phyloP scores from a whole-genome alignment of 768 basidiomycete species.

The Trametes gibbosa region DNA sequence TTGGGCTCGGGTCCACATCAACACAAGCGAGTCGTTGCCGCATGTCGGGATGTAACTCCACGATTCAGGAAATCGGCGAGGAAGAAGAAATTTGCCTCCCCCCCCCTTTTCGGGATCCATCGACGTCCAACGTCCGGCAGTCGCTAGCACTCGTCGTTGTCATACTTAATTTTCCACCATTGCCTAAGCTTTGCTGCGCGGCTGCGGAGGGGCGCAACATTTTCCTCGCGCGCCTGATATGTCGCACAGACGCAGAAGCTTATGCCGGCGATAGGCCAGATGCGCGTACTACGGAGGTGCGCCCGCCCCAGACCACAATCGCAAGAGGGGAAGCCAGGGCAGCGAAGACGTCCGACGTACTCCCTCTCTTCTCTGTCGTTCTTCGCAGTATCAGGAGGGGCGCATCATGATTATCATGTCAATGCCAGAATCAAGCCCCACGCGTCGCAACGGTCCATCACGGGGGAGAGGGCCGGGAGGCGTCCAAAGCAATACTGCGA shows the following conservation, averaged over 20 bases:
- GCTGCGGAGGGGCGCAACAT: not conserved
- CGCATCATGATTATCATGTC: slow-evolving; percentile 14
- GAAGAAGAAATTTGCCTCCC: not conserved
- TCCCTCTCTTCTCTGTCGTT: not conserved
- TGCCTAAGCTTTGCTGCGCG: not conserved
- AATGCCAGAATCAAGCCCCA: not conserved
- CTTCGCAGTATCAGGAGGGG: slow-evolving; percentile 11
- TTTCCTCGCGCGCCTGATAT: not conserved
- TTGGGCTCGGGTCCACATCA: not conserved
- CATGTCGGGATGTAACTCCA: slow-evolving; percentile 10
- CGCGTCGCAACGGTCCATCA: not conserved
- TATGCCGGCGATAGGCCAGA: not conserved
- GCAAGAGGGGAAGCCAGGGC: too few relatives aligned
- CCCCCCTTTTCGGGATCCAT: not conserved
- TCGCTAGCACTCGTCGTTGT: not conserved
- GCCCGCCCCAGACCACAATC: not conserved
- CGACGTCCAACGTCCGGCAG: not conserved
- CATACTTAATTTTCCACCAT: not conserved
- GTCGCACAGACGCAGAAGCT: not conserved
- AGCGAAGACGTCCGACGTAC: too few relatives aligned
- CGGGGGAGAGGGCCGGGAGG: not conserved
- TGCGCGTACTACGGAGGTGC: not conserved
- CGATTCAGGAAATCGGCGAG: not conserved
- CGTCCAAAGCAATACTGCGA: slow-evolving; percentile 3
- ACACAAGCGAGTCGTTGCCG: slow-evolving; percentile 5